Evolutionary conservation across 139 green algal species (phyloP).

Genomic region (Zygnema cylindricum): DNA sequence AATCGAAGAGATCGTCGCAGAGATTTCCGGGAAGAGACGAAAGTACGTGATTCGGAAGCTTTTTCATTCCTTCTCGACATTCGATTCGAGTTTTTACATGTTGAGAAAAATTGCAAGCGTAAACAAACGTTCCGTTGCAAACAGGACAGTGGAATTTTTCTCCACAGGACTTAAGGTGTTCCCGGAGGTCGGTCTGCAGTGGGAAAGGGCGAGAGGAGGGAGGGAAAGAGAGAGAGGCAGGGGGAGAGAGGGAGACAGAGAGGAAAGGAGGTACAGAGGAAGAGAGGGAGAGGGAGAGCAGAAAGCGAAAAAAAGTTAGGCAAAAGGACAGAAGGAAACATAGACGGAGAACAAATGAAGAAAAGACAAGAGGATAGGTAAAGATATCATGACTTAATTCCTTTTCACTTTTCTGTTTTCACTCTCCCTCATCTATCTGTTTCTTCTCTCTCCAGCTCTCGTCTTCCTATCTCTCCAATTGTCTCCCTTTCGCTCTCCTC

Average conservation of each 20-base stretch:
- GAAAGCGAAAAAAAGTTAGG: background rate
- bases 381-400: background rate
- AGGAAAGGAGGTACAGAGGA: no score
- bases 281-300: background rate
- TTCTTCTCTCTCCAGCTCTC: background rate
- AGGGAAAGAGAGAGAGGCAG: background rate
- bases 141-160: constrained; percentile 35
- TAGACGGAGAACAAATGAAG: no score
- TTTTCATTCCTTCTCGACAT: constrained; percentile 20
- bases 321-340: background rate
- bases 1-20: no score
- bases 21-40: background rate
- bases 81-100: constrained; percentile 41
- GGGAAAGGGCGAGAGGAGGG: background rate
- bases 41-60: background rate
- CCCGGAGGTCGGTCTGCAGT: constrained; percentile 54
- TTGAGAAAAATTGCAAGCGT: constrained; percentile 58
- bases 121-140: constrained; percentile 53
- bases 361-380: no score
- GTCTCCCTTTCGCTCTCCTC: no score
- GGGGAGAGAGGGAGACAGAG: background rate
- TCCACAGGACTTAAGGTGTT: constrained; percentile 57
- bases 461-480: background rate
- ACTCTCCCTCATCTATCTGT: background rate
- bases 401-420: background rate